Conservation (phyloP, 2,329 filamentous ascomycete genomes). For the Dissoconium aciculare region DNA sequence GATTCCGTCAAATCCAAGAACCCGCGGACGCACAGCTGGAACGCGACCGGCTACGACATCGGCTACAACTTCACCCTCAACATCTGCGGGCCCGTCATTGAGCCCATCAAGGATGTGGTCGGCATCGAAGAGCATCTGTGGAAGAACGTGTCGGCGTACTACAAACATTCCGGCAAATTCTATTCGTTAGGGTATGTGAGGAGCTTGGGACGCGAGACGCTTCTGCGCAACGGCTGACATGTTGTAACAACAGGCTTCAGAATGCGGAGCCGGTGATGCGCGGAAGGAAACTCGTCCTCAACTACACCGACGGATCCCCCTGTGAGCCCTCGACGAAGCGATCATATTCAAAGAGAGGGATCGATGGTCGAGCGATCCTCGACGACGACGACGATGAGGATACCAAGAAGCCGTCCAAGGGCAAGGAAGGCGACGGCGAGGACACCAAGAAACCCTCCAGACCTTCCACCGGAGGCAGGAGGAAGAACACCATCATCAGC, state of each 20-base stretch:
- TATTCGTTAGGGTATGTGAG: conserved; percentile 61
- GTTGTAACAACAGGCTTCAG: conserved; percentile 41
- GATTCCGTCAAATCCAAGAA: conserved; percentile 34
- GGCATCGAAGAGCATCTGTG: conserved; percentile 48
- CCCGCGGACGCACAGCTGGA: conserved; percentile 44
- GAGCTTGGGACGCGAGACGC: too few species aligned
- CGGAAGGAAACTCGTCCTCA: conserved; percentile 47
- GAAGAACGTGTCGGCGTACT: conserved; percentile 68
- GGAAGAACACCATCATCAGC: conserved; percentile 75
- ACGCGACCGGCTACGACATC: conserved; percentile 60
- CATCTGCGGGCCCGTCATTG: conserved; percentile 62
- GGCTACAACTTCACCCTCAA: conserved; percentile 72
- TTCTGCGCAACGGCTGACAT: too few species aligned
- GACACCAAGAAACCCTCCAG: conserved; percentile 14
- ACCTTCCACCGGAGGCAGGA: conserved; percentile 38
- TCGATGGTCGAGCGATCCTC: conserved; percentile 26
- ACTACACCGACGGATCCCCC: conserved; percentile 37
- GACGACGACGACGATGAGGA: conserved; percentile 22
- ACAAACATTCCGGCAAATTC: conserved; percentile 47
- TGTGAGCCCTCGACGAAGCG: conserved; percentile 26
- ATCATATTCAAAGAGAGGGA: conserved; percentile 11
- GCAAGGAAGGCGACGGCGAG: conserved; percentile 20
- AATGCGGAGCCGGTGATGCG: conserved; percentile 40
- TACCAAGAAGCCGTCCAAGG: conserved; percentile 14
- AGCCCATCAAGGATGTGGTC: conserved; percentile 38